Evolutionary conservation across 139 green algal species (phyloP).

Genomic region (Coccomyxa sp.): DNA sequence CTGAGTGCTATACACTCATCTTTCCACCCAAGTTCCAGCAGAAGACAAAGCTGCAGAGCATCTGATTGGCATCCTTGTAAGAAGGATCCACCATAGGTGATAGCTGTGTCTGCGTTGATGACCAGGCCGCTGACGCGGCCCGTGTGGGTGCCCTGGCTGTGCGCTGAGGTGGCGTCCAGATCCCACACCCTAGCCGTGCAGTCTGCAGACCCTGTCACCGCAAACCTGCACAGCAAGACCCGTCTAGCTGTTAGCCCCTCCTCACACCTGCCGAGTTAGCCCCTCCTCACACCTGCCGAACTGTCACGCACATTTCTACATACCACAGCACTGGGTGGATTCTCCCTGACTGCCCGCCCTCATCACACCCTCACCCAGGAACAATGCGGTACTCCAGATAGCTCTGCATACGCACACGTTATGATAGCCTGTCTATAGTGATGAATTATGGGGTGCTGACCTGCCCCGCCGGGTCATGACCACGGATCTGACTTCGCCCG

Average conservation of each 20-base stretch:
- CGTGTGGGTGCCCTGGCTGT: slow-evolving; percentile 19
- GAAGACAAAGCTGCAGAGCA: too few relatives aligned
- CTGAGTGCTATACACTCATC: too few relatives aligned
- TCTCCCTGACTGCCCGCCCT: too few relatives aligned
- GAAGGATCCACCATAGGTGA: slow-evolving; percentile 5
- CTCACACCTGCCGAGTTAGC: too few relatives aligned
- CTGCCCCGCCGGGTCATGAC: slow-evolving; percentile 50
- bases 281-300: too few relatives aligned
- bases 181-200: slow-evolving; percentile 45
- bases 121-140: slow-evolving; percentile 26
- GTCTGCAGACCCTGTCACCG: slow-evolving; percentile 41
- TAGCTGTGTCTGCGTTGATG: slow-evolving; percentile 1
- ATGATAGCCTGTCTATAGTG: neutral
- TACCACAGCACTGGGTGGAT: too few relatives aligned
- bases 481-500: slow-evolving; percentile 36
- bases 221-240: slow-evolving; percentile 32
- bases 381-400: too few relatives aligned
- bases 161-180: slow-evolving; percentile 14
- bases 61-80: neutral
- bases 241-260: too few relatives aligned
- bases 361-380: too few relatives aligned
- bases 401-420: neutral
- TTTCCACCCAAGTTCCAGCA: too few relatives aligned
- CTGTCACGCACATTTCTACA: too few relatives aligned
- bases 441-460: neutral